Base-by-base conservation (phyloP, 306 rosid species). In the Cucurbita pepo region DNA sequence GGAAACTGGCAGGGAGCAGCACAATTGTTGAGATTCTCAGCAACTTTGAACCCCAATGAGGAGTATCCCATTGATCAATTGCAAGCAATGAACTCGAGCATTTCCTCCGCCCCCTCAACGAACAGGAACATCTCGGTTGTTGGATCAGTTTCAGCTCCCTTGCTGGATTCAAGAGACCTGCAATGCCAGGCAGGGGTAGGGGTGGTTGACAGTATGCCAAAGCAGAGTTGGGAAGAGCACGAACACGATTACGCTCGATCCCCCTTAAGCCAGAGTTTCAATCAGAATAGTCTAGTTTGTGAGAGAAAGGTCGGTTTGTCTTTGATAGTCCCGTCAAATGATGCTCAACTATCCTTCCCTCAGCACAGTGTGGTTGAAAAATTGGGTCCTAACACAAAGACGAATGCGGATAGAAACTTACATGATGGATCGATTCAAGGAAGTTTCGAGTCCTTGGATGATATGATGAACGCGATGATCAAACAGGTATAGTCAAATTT, bases 1-100 rank as follows among this genome's bases (percentile, higher is more conserved):
- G 83, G 86, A 76, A 78, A 78, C 77, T 87, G 91, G 89, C 85
- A 82, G 74, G 84, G 81, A 75, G 81, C 85, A 2, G 84, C 75
- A 40, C 91, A 80, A 44, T 43, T 83, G 74, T 82, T 90, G 5
- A 80, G 82, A 22, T 84, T 87, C 76, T 76, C 89, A 53, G 71
- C 84, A 34, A 84, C 73, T 80, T 78, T 83, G 79, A 83, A 88
- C 7, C 37, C 81, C 53, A 79, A 77, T 56, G 85, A 82, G 57
- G 61, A 82, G 75, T 82, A 77, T 72, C 66, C 63, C 76, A 76
- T 56, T 38, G 83, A 81, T 77, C 88, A 72, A 30, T 53, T 86
- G 76, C 53, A 30, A 47, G 53, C 70, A 15, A 74, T 56, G n/a
- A 74, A 59, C 70, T 21, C 56, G 48, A 30, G 18, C 40, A 45